Percentiles rank a stretch among this genome's conserved stretches.
phyloP scores from a whole-genome alignment of 1,139 yeast species.

The Protomyces gravidus region DNA sequence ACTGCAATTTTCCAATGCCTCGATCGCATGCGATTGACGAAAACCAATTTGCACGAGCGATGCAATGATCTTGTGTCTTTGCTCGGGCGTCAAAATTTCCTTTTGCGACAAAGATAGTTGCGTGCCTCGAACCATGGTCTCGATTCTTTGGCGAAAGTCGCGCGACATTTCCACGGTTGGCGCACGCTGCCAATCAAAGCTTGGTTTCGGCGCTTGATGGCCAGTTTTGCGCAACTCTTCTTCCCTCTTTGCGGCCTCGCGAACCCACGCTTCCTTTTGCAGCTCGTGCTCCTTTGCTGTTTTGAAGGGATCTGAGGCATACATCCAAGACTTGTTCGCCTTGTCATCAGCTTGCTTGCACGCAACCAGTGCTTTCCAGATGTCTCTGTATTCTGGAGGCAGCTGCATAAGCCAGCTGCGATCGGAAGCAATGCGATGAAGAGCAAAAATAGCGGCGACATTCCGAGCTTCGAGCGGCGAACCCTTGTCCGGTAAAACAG shows the following conservation, averaged over 20 bases:
- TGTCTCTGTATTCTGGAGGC: constrained; percentile 71
- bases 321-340: constrained; percentile 48
- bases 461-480: constrained; percentile 89
- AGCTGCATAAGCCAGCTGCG: constrained; percentile 57
- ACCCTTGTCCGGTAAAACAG: constrained; percentile 56
- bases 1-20: constrained; percentile 60
- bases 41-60: constrained; percentile 57
- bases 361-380: constrained; percentile 70
- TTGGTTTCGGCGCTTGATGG: constrained; percentile 16
- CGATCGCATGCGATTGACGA: constrained; percentile 61
- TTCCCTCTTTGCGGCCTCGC: constrained; percentile 33
- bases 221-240: constrained; percentile 32
- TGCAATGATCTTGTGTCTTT: not conserved
- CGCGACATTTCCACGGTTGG: constrained; percentile 39
- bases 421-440: constrained; percentile 73
- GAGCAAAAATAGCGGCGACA: constrained; percentile 79
- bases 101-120: constrained; percentile 4
- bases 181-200: constrained; percentile 28
- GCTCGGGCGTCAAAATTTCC: not conserved
- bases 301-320: constrained; percentile 62
- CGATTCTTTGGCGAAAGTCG: constrained; percentile 39
- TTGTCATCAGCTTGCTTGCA: constrained; percentile 50
- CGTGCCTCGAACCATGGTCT: constrained; percentile 36
- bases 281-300: constrained; percentile 49
- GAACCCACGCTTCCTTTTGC: constrained; percentile 35